Evolutionary conservation across 306 rosid genomes (phyloP).

Genomic region (Prinsepia uniflora): DNA sequence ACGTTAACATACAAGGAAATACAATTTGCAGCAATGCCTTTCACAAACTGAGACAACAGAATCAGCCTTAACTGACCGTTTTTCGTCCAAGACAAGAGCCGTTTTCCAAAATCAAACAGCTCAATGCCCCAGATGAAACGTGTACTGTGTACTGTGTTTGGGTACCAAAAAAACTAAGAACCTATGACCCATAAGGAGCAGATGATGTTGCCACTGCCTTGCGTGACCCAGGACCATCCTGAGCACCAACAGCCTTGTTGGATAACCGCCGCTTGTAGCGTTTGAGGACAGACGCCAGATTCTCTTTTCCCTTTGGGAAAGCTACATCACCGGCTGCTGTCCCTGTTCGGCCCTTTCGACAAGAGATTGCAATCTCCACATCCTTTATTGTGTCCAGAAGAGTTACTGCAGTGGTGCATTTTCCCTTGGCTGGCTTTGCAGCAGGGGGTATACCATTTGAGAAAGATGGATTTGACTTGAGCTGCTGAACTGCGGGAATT

Average conservation of each 20-base stretch:
- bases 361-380: conserved; percentile 74
- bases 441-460: conserved; percentile 84
- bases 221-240: conserved; percentile 44
- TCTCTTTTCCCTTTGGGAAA: conserved; percentile 88
- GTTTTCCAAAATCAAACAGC: conserved; percentile 38
- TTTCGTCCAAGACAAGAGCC: conserved; percentile 35
- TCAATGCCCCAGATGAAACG: conserved; percentile 13
- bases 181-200: conserved; percentile 44
- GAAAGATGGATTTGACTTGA: conserved; percentile 58
- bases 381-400: conserved; percentile 74
- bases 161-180: background rate
- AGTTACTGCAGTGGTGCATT: conserved; percentile 59
- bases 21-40: conserved; percentile 41
- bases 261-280: conserved; percentile 83
- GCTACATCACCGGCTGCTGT: conserved; percentile 98
- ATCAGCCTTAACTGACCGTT: conserved; percentile 7
- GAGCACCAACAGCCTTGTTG: conserved; percentile 46
- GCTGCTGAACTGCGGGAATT: conserved; percentile 53
- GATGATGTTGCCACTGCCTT: conserved; percentile 38
- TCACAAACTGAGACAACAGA: conserved; percentile 37
- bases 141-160: background rate
- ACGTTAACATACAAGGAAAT: conserved; percentile 50
- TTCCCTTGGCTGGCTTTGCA: conserved; percentile 71
- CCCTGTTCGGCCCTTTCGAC: conserved; percentile 84
- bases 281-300: conserved; percentile 86